Percentiles rank a stretch among this genome's conserved stretches.
Evolutionary conservation across 2,329 filamentous ascomycete genomes (phyloP).

Genomic region (Penicillium janthinellum): DNA sequence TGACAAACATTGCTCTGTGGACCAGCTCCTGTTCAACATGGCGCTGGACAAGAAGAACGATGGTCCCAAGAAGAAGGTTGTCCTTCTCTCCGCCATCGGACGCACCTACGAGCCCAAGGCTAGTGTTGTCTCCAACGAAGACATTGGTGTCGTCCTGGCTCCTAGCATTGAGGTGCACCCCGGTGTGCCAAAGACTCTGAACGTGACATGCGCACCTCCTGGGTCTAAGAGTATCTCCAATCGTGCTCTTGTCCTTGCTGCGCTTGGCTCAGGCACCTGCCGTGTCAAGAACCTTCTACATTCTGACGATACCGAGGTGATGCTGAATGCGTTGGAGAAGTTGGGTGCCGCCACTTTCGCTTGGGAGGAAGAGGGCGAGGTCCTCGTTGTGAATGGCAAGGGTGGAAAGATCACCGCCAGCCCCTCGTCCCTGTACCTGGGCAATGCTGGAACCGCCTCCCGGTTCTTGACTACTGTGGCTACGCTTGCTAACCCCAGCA

Average conservation of each 20-base stretch:
- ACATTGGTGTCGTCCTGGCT: constrained; percentile 81
- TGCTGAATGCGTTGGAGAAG: constrained; percentile 86
- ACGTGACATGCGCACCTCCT: constrained; percentile 79
- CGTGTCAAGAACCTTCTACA: constrained; percentile 90
- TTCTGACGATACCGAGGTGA: constrained; percentile 95
- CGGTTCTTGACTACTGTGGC: constrained; percentile 92
- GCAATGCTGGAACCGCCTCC: constrained; percentile 94
- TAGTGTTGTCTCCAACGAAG: constrained; percentile 81
- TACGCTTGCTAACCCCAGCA: constrained; percentile 71
- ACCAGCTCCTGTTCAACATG: constrained; percentile 88
- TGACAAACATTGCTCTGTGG: constrained; percentile 83
- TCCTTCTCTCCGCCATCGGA: constrained; percentile 87
- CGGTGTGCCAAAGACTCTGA: constrained; percentile 65
- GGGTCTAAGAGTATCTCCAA: constrained; percentile 99
- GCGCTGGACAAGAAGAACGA: constrained; percentile 99
- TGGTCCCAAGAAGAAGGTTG: constrained; percentile 91
- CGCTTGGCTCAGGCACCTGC: constrained; percentile 81
- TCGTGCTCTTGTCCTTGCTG: constrained; percentile 88
- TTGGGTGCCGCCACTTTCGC: constrained; percentile 85
- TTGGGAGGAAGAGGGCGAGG: constrained; percentile 93
- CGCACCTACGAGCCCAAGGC: constrained; percentile 84
- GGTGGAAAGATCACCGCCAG: constrained; percentile 82
- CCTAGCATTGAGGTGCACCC: constrained; percentile 74
- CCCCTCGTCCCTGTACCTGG: constrained; percentile 78
- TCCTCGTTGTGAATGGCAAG: constrained; percentile 84